Percentiles rank a stretch among this genome's conserved stretches.
phyloP scores from a whole-genome alignment of 352 stramenopile genomes.

The Thraustotheca clavata region DNA sequence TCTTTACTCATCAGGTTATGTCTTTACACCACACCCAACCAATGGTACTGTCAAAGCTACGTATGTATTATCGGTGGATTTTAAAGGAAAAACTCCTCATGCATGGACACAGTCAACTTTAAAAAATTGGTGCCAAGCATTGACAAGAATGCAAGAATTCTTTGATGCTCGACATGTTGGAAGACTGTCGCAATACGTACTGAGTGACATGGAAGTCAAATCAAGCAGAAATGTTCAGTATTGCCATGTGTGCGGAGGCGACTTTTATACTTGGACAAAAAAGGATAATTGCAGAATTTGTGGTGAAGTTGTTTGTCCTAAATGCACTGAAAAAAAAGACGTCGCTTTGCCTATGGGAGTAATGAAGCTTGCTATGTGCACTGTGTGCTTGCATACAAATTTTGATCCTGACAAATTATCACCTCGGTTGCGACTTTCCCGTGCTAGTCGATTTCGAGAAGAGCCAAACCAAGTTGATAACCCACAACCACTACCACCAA shows the following conservation, averaged over 20 bases:
- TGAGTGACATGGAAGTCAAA: constrained; percentile 19
- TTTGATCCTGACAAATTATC: constrained; percentile 12
- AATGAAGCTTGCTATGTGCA: constrained; percentile 2
- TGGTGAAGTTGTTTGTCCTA: constrained; percentile 14
- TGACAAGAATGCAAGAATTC: constrained; percentile 8
- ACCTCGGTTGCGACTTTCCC: neutral
- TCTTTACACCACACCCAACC: constrained; percentile 3
- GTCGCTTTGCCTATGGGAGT: neutral
- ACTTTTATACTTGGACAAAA: constrained; percentile 1
- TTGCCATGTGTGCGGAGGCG: constrained; percentile 9
- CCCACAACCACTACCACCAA: neutral
- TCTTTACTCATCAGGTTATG: constrained; percentile 15
- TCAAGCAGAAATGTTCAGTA: neutral
- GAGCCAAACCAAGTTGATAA: neutral
- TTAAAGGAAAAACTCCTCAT: constrained; percentile 3
- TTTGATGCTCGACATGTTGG: constrained; percentile 15
- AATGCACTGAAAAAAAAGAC: constrained; percentile 15
- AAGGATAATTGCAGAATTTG: constrained; percentile 20
- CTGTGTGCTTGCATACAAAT: neutral
- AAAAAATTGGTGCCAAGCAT: constrained; percentile 15
- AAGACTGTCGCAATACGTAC: constrained; percentile 6
- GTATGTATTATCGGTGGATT: constrained; percentile 13
- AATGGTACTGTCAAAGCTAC: neutral
- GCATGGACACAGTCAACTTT: neutral
- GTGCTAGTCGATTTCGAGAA: neutral